Evolutionary conservation across 2,329 filamentous ascomycete species (phyloP), one percentile per base, ranked within the genome.

Genomic region (Rutstroemia sydowiana): DNA sequence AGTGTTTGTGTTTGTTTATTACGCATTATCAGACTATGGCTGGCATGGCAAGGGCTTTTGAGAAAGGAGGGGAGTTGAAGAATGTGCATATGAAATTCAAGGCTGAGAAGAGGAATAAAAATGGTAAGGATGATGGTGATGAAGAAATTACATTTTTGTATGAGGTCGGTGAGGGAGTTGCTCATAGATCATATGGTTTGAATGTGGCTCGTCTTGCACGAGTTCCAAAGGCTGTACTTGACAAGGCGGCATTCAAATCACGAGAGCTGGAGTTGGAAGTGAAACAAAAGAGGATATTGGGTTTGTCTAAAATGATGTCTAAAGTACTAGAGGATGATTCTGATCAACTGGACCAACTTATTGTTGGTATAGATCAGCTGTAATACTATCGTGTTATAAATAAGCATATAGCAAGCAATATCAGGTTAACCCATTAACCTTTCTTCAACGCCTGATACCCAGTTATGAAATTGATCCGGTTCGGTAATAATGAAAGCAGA

Each of bases 51-150:
- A 78, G 82, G 23, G 82, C 81, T 1, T 86, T 95, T 53, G 73
- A 74, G 13, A 68, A 74, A 6, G 75, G 77, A 3, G 67, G 69
- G 1, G 85, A 81, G 62, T 66, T 96, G 60, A 82, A 77, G 61
- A 97, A 97, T 67, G 88, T 96, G 43, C 93, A 98, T 67, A 97
- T 98, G 92, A 81, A 81, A 47, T 98, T 98, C 69, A 82, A 78
- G 3, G 65, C 68, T 18, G 65, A 60, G 49, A 54, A 59, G 8
- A 50, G 52, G 4, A 57, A 52, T 4, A 57, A 58, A 2, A 71
- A 70, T 3, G 78, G 72, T 1, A 81, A 87, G 37, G 59, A 59
- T 6, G 53, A 54, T 2, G 60, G 47, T 1, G 61, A 87, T 31
- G 81, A 89, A 57, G 85, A 95, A 42, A 85, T 98, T 40, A 96